Percentiles rank a stretch among this genome's conserved stretches.
These are phyloP conservation scores for Colletotrichum tofieldiae DNA, from an alignment of 2,329 filamentous ascomycete species.

Conservation along the genomic window DNA sequence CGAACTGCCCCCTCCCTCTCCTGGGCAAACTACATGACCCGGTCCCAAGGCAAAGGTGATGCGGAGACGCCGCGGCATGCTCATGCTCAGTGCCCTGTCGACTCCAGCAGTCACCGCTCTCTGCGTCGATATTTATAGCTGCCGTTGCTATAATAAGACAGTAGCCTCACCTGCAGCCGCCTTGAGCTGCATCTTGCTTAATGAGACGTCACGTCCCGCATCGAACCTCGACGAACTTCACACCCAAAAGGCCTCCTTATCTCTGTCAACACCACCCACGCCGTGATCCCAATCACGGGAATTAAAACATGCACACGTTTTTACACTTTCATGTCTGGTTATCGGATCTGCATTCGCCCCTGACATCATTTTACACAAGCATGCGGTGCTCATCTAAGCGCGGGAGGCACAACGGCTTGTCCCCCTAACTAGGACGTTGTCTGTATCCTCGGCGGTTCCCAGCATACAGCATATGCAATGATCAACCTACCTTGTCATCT, in stretches of 20 bases:
- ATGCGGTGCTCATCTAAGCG: slow-evolving; percentile 16
- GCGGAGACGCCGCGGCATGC: slow-evolving; percentile 13
- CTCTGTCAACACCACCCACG: slow-evolving; percentile 18
- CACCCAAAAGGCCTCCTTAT: slow-evolving; percentile 21
- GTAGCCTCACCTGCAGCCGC: slow-evolving; percentile 56
- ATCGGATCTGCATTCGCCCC: slow-evolving; percentile 10
- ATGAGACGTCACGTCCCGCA: slow-evolving; percentile 50
- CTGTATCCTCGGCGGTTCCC: background rate
- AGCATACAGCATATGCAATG: background rate
- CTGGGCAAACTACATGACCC: slow-evolving; percentile 10
- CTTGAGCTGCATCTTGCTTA: slow-evolving; percentile 53
- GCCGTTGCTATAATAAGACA: slow-evolving; percentile 55
- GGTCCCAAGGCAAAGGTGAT: slow-evolving; percentile 3
- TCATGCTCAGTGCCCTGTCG: slow-evolving; percentile 8
- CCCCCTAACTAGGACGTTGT: background rate
- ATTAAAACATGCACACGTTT: background rate
- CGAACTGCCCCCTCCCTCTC: background rate
- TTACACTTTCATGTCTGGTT: background rate
- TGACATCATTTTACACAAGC: slow-evolving; percentile 21
- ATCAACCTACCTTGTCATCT: background rate
- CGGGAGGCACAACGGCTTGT: slow-evolving; percentile 1
- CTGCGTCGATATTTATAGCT: slow-evolving; percentile 52
- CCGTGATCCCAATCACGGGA: slow-evolving; percentile 10
- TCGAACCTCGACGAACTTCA: background rate
- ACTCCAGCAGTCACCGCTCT: slow-evolving; percentile 27